Base-by-base conservation (phyloP, 371 early-diverging fungal species). In the Nematocida minor region DNA sequence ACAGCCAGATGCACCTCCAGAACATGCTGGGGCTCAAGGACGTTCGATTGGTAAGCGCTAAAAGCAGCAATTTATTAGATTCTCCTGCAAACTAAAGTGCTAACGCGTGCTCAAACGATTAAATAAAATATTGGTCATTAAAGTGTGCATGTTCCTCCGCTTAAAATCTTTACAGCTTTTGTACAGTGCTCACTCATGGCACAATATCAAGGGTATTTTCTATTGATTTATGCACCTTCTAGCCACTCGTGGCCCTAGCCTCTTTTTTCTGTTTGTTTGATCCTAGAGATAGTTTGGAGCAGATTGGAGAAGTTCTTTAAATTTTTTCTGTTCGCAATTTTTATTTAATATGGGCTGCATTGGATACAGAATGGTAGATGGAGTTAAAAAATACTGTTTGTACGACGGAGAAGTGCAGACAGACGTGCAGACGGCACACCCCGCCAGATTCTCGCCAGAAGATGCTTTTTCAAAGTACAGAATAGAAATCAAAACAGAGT, bases 391-490 rank as follows among this genome's bases (percentile, higher is more conserved):
- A 16, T 84, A 84, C 53, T 82, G 82, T 38, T 53, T 84, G 18
- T 62, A 82, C 34, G 77, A 77, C 57, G 16, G n/a, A 16, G 55
- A 74, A 18, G 48, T 53, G 20, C n/a, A 66, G 34, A 38, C 66
- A 66, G 79, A 49, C 22, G 44, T 77, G 47, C 40, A 51, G 18
- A 20, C 44, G 16, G 83, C 79, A 36, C 79, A 82, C 49, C 85
- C 85, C 60, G 82, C 83, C 27, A 81, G 74, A 66, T 84, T 81
- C 63, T 79, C 82, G 41, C 60, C 80, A 57, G 81, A 79, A 67
- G 85, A 84, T 54, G 41, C 42, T n/a, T 82, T 68, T 55, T 82
- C 82, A 2, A 60, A 79, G 55, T 55, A 84, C 32, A 64, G 85
- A 63, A 82, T 84, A 31, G 29, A 66, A 34, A 70, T 82, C 18